Evolutionary conservation across 192 early-diverging fungal species (phyloP).

Genomic region (Geosiphon pyriformis): DNA sequence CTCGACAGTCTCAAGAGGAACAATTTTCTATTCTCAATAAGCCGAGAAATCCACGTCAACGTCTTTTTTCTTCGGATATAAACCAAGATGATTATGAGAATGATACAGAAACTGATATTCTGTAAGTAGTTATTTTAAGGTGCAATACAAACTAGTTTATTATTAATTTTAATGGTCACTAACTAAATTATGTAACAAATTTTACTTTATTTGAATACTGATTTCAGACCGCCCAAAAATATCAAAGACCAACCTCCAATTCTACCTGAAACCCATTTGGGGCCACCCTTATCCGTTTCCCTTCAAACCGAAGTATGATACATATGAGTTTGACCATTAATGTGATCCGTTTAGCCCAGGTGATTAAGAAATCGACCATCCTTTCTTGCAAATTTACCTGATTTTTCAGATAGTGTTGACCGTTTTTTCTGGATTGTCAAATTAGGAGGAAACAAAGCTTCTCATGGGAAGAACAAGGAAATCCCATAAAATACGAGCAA

Average conservation of each 20-base stretch:
- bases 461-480: too few species aligned
- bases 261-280: not conserved
- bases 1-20: not conserved
- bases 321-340: not conserved
- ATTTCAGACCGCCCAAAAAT: slow-evolving; percentile 18
- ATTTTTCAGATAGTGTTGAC: slow-evolving; percentile 12
- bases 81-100: slow-evolving; percentile 8
- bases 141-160: too few species aligned
- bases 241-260: slow-evolving; percentile 16
- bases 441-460: too few species aligned
- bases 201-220: slow-evolving; percentile 11
- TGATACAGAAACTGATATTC: not conserved
- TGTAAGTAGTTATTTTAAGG: slow-evolving; percentile 11
- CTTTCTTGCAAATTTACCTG: slow-evolving; percentile 17
- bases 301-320: slow-evolving; percentile 13
- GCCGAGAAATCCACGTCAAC: slow-evolving; percentile 15
- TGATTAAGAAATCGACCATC: slow-evolving; percentile 24
- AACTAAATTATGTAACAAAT: too few species aligned
- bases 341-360: slow-evolving; percentile 5
- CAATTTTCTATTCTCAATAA: slow-evolving; percentile 13
- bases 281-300: not conserved
- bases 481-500: too few species aligned
- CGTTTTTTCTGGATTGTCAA: slow-evolving; percentile 3
- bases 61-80: slow-evolving; percentile 2
- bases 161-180: too few species aligned